These are phyloP conservation scores for Wallemia hederae DNA, from an alignment of 1,284 basidiomycete genomes.

Conservation along the genomic window DNA sequence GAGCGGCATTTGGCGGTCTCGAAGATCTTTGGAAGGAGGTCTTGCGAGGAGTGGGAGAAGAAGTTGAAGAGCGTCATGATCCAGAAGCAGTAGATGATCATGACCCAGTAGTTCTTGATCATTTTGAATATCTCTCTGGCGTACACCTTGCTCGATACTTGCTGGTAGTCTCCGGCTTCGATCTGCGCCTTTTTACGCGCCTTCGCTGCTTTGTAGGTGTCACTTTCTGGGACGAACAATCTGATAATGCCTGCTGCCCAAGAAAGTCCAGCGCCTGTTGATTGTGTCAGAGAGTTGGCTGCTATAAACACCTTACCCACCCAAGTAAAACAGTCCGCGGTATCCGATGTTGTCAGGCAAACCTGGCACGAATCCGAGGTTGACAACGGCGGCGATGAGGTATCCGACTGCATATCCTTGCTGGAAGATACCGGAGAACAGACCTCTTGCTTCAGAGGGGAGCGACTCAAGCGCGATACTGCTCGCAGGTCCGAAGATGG, in stretches of 20 bases:
- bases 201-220: constrained; percentile 24
- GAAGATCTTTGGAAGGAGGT: background rate
- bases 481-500: constrained; percentile 18
- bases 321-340: constrained; percentile 22
- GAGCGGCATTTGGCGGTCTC: constrained; percentile 15
- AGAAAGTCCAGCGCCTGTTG: constrained; percentile 29
- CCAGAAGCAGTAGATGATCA: constrained; percentile 46
- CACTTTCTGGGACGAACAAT: constrained; percentile 44
- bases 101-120: constrained; percentile 54
- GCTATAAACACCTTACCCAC: constrained; percentile 5
- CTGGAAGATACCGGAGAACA: constrained; percentile 57
- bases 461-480: constrained; percentile 59
- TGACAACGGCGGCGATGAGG: constrained; percentile 10
- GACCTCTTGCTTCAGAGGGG: constrained; percentile 54
- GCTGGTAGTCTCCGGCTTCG: constrained; percentile 1
- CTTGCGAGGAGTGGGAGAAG: constrained; percentile 23
- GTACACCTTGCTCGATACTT: constrained; percentile 23
- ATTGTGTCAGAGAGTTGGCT: background rate
- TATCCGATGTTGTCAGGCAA: constrained; percentile 15
- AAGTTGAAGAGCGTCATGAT: constrained; percentile 59
- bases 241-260: constrained; percentile 43
- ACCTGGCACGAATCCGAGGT: constrained; percentile 7
- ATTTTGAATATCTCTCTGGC: constrained; percentile 36
- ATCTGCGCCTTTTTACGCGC: constrained; percentile 15
- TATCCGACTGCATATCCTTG: constrained; percentile 34